Evolutionary conservation across 2,329 filamentous ascomycete species (phyloP), one percentile per base, ranked within the genome.

Genomic region (Arachnomyces sp.): DNA sequence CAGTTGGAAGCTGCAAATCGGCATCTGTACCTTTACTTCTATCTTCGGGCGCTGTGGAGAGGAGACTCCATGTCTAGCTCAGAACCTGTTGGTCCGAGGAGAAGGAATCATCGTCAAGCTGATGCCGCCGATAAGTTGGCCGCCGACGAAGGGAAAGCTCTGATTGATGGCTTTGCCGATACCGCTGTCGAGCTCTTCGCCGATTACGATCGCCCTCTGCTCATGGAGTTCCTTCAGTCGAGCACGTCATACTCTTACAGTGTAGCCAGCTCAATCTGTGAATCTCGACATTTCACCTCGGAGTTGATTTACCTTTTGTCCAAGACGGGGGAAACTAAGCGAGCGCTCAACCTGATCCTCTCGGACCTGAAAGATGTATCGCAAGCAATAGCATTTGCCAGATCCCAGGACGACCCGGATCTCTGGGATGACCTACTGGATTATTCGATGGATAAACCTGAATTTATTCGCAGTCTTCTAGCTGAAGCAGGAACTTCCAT

Each of bases 361-460:
- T 87, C 94, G 53, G 81, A 87, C n/a, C 74, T 98, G 4, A 81
- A 81, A 43, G 86, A 98, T 57, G 89, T 96, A 36, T 83, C 82
- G 36, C 88, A 92, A 50, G 92, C 92, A 7, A 98, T 98, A 50
- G 76, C 82, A 1, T 98, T 98, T 55, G 89, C 88, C 39, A 95
- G 95, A 60, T 82, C 89, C 46, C 88, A 96, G 57, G 81, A 92
- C 47, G 89, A 95, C 53, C 80, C 82, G 0, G 89, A 95, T 51
- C 73, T 98, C 0, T 98, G 92, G 92, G 84, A 94, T 48, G 89
- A 96, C 55, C 72, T 98, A 6, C 76, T 98, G 4, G 80, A 90
- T 51, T 96, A 96, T 61, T 90, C 84, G 45, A 96, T 98, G 92
- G 88, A 95, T 65, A 94, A 95, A 57, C 92, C 92, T 1, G 79